Evolutionary conservation across 805 yeast genomes (phyloP).

Genomic region (Torulaspora delbrueckii): DNA sequence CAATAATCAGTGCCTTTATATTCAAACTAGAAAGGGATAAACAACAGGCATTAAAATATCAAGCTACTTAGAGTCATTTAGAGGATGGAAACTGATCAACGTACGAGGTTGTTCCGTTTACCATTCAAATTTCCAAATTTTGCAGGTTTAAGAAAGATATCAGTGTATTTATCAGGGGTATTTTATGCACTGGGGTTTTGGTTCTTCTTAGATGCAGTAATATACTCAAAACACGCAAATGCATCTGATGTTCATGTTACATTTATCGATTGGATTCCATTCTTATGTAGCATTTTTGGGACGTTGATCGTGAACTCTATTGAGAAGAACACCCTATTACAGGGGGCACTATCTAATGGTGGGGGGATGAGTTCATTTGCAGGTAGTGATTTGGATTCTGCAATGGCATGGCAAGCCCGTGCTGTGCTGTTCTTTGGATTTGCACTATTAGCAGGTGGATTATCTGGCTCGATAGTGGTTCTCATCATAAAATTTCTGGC

Average conservation of each 20-base stretch:
- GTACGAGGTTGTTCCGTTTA: slow-evolving; percentile 58
- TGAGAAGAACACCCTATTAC: slow-evolving; percentile 41
- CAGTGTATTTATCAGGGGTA: slow-evolving; percentile 74
- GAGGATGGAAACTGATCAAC: slow-evolving; percentile 37
- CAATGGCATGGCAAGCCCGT: slow-evolving; percentile 90
- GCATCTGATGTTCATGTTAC: slow-evolving; percentile 84
- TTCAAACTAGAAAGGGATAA: not conserved
- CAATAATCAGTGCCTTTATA: not conserved
- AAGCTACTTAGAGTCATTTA: not conserved
- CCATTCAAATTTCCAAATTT: slow-evolving; percentile 67
- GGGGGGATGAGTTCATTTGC: slow-evolving; percentile 26
- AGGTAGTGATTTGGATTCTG: slow-evolving; percentile 38
- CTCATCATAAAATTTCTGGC: slow-evolving; percentile 77
- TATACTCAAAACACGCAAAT: slow-evolving; percentile 78
- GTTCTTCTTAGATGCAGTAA: slow-evolving; percentile 82
- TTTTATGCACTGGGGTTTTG: slow-evolving; percentile 84
- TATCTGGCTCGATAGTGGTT: slow-evolving; percentile 88
- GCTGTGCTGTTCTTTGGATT: slow-evolving; percentile 88
- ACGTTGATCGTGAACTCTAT: slow-evolving; percentile 63
- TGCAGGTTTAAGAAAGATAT: slow-evolving; percentile 60
- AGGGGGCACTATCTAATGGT: slow-evolving; percentile 39
- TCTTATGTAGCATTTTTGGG: slow-evolving; percentile 81
- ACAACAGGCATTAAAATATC: not conserved
- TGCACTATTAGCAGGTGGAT: slow-evolving; percentile 86
- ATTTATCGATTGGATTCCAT: slow-evolving; percentile 94